These are phyloP conservation scores for Zoysia matrella DNA, from an alignment of 202 grass and related monocot species.

Conservation along the genomic window DNA sequence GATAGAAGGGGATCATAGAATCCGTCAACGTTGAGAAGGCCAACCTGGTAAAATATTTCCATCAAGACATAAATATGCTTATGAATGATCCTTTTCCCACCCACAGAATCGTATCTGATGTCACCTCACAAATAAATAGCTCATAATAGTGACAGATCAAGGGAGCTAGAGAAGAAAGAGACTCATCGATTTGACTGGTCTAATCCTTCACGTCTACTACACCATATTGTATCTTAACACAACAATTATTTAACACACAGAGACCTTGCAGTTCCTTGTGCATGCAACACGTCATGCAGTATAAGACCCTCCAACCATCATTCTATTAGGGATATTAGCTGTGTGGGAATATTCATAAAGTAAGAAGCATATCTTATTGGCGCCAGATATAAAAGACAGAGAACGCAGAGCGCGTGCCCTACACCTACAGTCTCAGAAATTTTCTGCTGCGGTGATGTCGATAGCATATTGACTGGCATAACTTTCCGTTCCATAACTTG, in stretches of 20 bases:
- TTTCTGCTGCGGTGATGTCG: constrained; percentile 17
- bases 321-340: constrained; percentile 12
- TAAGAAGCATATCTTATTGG: constrained; percentile 33
- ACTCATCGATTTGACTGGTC: constrained; percentile 29
- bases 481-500: constrained; percentile 8
- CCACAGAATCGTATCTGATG: constrained; percentile 54
- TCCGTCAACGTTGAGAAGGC: constrained; percentile 89
- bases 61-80: constrained; percentile 13
- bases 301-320: constrained; percentile 7
- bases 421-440: constrained; percentile 1
- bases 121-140: constrained; percentile 22
- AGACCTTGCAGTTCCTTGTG: constrained; percentile 25
- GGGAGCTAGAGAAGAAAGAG: background rate
- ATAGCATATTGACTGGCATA: constrained; percentile 30
- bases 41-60: constrained; percentile 63
- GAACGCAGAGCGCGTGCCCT: constrained; percentile 33
- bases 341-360: constrained; percentile 39
- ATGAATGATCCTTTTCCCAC: constrained; percentile 26
- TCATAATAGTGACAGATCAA: constrained; percentile 46
- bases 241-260: constrained; percentile 27
- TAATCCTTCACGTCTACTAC: constrained; percentile 6
- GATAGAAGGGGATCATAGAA: too few relatives aligned
- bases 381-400: constrained; percentile 40
- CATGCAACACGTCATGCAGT: constrained; percentile 24
- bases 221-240: constrained; percentile 12